Conservation (phyloP, 2,329 filamentous ascomycete species). For the Phialemonium atrogriseum region DNA sequence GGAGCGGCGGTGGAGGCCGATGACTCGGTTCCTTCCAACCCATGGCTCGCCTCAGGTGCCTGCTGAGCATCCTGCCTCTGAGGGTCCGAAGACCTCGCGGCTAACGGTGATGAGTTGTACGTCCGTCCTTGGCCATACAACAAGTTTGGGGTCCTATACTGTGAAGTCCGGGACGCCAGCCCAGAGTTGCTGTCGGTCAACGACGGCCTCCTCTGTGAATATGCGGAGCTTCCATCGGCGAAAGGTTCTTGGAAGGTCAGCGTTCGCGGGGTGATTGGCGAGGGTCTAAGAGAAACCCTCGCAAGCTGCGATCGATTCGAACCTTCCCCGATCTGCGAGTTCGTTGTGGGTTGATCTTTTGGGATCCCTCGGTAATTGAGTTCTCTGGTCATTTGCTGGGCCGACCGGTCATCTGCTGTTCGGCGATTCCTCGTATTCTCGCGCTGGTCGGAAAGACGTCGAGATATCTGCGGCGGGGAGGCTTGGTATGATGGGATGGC, state of each 20-base stretch:
- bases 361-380: constrained; percentile 32
- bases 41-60: constrained; percentile 31
- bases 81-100: constrained; percentile 26
- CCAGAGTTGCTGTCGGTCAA: constrained; percentile 37
- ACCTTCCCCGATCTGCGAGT: constrained; percentile 26
- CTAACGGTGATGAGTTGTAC: constrained; percentile 54
- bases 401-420: constrained; percentile 31
- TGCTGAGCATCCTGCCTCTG: constrained; percentile 24
- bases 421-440: constrained; percentile 34
- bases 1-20: constrained; percentile 81
- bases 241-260: constrained; percentile 36
- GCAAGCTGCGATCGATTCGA: constrained; percentile 22
- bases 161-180: constrained; percentile 31
- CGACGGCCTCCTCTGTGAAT: constrained; percentile 31
- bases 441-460: constrained; percentile 50
- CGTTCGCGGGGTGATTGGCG: constrained; percentile 41
- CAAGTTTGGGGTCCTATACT: constrained; percentile 31
- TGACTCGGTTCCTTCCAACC: constrained; percentile 68
- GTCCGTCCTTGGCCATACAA: constrained; percentile 31
- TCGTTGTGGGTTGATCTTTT: constrained; percentile 33
- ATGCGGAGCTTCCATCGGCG: constrained; percentile 18
- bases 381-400: constrained; percentile 31
- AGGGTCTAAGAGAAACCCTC: constrained; percentile 24
- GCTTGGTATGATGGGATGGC: constrained; percentile 38
- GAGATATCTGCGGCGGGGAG: constrained; percentile 39